These are phyloP conservation scores for Lactifluus subvellereus DNA, from an alignment of 768 basidiomycete genomes.

Conservation along the genomic window DNA sequence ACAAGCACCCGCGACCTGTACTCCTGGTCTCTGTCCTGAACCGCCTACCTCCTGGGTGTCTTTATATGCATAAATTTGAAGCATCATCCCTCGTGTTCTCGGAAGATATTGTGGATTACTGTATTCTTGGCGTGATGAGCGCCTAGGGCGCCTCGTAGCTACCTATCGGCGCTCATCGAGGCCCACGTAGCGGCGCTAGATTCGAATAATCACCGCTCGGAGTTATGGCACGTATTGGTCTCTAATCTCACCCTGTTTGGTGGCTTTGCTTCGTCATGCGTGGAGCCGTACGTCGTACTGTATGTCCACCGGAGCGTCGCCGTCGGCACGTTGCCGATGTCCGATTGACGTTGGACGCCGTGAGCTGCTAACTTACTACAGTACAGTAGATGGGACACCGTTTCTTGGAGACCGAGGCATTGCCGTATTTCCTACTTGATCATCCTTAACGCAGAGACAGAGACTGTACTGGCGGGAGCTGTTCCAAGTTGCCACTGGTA, in stretches of 20 bases:
- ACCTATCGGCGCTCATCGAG: not conserved
- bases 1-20: too few species aligned
- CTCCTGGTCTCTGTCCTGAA: not conserved
- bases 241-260: not conserved
- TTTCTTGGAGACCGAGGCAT: not conserved
- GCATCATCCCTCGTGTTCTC: not conserved
- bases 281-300: not conserved
- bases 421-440: not conserved
- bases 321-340: not conserved
- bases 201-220: not conserved
- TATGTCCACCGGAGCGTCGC: not conserved
- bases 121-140: not conserved
- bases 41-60: not conserved
- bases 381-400: not conserved
- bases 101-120: not conserved
- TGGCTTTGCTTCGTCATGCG: not conserved
- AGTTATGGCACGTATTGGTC: not conserved
- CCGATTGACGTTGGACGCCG: not conserved
- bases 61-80: not conserved
- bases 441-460: not conserved
- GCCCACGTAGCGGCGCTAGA: not conserved
- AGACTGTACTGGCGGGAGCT: too few species aligned
- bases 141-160: not conserved
- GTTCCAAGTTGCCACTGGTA: not conserved
- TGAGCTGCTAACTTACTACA: not conserved